Evolutionary conservation across 208 protist species (phyloP).

Genomic region (Trypanosoma brucei): DNA sequence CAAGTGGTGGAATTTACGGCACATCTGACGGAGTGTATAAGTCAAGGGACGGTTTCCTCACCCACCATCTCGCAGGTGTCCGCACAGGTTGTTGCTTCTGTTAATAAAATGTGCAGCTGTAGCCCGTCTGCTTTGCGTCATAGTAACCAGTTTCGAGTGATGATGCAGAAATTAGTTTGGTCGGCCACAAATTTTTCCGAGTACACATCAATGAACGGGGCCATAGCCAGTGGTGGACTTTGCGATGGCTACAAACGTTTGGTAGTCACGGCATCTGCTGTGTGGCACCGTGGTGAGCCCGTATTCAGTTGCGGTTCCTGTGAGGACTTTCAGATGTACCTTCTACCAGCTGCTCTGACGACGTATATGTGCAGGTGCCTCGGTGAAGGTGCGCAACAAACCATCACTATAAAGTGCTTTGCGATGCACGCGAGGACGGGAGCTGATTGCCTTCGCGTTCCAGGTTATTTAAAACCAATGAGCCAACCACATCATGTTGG

Average conservation of each 20-base stretch:
- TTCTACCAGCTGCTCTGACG: slow-evolving; percentile 44
- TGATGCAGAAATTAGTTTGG: slow-evolving; percentile 36
- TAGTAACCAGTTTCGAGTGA: slow-evolving; percentile 20
- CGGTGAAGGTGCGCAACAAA: background rate
- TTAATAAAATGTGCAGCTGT: slow-evolving; percentile 29
- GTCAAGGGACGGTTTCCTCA: slow-evolving; percentile 3
- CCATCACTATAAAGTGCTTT: slow-evolving; percentile 17
- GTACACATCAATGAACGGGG: slow-evolving; percentile 32
- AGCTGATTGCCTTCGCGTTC: background rate
- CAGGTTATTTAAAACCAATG: slow-evolving; percentile 14
- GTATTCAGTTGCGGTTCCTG: slow-evolving; percentile 12
- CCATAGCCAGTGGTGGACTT: slow-evolving; percentile 28
- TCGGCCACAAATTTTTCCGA: slow-evolving; percentile 27
- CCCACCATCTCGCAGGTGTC: background rate
- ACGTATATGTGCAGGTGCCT: slow-evolving; percentile 23
- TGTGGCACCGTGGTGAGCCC: slow-evolving; percentile 28
- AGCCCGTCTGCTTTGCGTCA: slow-evolving; percentile 26
- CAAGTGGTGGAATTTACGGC: slow-evolving; percentile 15
- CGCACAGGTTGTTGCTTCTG: slow-evolving; percentile 10
- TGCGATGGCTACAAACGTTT: slow-evolving; percentile 19
- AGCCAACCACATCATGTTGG: background rate
- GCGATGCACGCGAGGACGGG: slow-evolving; percentile 5
- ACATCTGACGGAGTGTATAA: slow-evolving; percentile 9
- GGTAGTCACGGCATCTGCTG: slow-evolving; percentile 17
- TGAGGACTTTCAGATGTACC: slow-evolving; percentile 18